phyloP scores from a whole-genome alignment of 805 yeast genomes.

The Tetrapisispora phaffii region DNA sequence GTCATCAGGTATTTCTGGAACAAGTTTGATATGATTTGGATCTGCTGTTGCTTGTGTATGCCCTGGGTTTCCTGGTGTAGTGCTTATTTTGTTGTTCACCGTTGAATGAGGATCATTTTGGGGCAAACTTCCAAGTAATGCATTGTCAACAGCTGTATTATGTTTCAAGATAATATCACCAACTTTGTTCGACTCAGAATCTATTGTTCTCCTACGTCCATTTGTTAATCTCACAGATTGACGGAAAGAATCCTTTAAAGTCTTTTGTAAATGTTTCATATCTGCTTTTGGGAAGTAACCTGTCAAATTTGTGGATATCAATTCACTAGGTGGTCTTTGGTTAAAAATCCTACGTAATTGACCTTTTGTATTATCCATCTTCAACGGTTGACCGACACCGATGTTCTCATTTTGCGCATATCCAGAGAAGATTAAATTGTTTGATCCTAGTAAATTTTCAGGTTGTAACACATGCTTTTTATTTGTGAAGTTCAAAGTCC shows the following conservation, averaged over 20 bases:
- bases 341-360: slow-evolving; percentile 46
- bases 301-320: slow-evolving; percentile 78
- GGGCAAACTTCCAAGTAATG: slow-evolving; percentile 29
- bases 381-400: slow-evolving; percentile 1
- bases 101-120: slow-evolving; percentile 1
- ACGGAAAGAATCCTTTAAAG: slow-evolving; percentile 75
- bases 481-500: slow-evolving; percentile 19
- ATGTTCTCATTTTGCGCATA: neutral
- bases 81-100: slow-evolving; percentile 5
- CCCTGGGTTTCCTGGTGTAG: neutral
- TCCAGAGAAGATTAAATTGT: neutral
- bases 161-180: slow-evolving; percentile 55
- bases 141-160: slow-evolving; percentile 46
- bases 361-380: slow-evolving; percentile 22
- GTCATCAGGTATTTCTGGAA: slow-evolving; percentile 3
- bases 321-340: slow-evolving; percentile 87
- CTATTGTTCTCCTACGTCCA: slow-evolving; percentile 6
- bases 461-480: slow-evolving; percentile 8
- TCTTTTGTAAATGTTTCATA: slow-evolving; percentile 59
- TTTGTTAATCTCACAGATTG: slow-evolving; percentile 51
- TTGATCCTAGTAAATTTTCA: neutral
- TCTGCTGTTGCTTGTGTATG: neutral
- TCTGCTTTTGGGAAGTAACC: slow-evolving; percentile 87
- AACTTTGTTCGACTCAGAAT: slow-evolving; percentile 39
- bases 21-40: neutral